These are phyloP conservation scores for Aeschynomene evenia DNA, from an alignment of 306 rosid genomes.

Conservation along the genomic window DNA sequence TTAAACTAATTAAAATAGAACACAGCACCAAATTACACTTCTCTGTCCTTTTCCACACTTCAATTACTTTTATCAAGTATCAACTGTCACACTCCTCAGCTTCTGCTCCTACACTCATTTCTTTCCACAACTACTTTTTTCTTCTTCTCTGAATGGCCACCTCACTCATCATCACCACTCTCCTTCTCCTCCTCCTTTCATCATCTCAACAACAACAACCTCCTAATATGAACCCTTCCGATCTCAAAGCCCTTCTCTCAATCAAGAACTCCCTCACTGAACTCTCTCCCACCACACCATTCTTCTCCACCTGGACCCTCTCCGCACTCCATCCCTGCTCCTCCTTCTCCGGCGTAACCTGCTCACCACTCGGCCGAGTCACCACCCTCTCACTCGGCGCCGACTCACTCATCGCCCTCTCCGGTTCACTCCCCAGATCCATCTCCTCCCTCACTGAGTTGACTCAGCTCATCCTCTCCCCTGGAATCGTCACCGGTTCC, in stretches of 20 bases:
- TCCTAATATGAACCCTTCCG: constrained; percentile 31
- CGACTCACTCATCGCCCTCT: constrained; percentile 44
- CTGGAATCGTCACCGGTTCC: constrained; percentile 76
- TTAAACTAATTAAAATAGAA: no score
- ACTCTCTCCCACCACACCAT: constrained; percentile 32
- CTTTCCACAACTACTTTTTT: neutral
- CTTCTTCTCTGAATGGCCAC: constrained; percentile 22
- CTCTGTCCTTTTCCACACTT: constrained; percentile 14
- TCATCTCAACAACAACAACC: constrained; percentile 30
- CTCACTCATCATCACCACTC: neutral
- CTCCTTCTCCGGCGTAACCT: constrained; percentile 66
- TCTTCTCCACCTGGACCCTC: constrained; percentile 84
- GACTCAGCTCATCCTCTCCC: constrained; percentile 73
- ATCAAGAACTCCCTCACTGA: constrained; percentile 59
- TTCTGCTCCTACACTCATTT: neutral
- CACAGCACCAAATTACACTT: neutral
- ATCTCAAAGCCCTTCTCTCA: constrained; percentile 58
- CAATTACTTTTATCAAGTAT: neutral
- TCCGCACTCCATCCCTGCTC: constrained; percentile 69
- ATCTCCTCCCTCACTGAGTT: constrained; percentile 55
- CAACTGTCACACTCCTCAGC: neutral
- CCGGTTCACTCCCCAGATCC: constrained; percentile 56
- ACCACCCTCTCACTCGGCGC: constrained; percentile 62
- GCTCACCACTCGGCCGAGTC: constrained; percentile 49
- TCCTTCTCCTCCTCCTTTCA: constrained; percentile 17